phyloP scores from a whole-genome alignment of 176 grass and related monocot genomes.

The Musa schizocarpa region DNA sequence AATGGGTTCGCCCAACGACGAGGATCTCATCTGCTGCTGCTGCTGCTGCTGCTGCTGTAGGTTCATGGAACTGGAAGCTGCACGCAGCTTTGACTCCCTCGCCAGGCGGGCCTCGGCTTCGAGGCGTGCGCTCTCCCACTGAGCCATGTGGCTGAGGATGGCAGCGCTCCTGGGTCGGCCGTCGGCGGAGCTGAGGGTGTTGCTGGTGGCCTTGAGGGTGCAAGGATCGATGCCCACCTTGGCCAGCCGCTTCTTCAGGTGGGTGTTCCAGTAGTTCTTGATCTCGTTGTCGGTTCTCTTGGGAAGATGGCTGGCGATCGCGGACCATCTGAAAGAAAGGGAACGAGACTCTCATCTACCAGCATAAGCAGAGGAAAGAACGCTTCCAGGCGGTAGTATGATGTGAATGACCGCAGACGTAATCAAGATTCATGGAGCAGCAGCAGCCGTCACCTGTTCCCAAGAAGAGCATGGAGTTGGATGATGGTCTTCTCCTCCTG shows the following conservation, averaged over 20 bases:
- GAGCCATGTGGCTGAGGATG: constrained; percentile 84
- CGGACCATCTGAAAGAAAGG: not conserved
- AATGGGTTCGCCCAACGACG: not conserved
- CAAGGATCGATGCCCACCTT: not conserved
- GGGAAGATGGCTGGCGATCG: not conserved
- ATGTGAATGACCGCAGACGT: not conserved
- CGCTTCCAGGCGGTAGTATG: not conserved
- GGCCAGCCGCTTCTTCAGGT: not conserved
- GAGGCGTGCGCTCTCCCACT: constrained; percentile 90
- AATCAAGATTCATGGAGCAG: not conserved
- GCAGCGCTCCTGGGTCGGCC: not conserved
- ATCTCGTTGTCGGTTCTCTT: not conserved
- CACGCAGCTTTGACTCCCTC: constrained; percentile 51
- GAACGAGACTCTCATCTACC: not conserved
- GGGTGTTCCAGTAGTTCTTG: not conserved
- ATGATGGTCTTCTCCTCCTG: not conserved
- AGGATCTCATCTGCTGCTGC: no score
- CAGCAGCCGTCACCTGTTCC: not conserved
- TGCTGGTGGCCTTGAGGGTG: not conserved
- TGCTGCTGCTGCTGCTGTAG: not conserved
- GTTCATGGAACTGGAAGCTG: not conserved
- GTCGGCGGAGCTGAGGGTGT: not conserved
- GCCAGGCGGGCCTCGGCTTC: constrained; percentile 79
- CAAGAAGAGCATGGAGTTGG: not conserved
- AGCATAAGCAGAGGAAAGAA: not conserved